phyloP scores from a whole-genome alignment of 768 basidiomycete genomes.

The Lactifluus rugatus region DNA sequence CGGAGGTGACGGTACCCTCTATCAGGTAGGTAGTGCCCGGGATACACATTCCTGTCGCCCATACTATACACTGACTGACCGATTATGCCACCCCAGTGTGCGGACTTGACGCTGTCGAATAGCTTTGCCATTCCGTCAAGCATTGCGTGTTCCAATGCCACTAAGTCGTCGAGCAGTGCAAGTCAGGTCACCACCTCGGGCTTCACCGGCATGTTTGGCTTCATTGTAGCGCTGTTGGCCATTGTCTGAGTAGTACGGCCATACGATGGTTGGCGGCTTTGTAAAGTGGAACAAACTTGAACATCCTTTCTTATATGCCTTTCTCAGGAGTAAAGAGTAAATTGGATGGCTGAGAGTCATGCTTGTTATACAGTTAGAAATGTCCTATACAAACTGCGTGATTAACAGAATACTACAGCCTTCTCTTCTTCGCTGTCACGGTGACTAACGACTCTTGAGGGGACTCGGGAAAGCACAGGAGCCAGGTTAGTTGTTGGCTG shows the following conservation, averaged over 20 bases:
- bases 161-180: constrained; percentile 14
- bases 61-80: neutral
- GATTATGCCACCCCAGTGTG: constrained; percentile 40
- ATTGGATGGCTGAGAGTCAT: neutral
- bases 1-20: constrained; percentile 65
- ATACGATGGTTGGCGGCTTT: neutral
- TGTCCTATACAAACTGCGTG: too few species aligned
- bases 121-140: constrained; percentile 40
- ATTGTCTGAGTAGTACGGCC: neutral
- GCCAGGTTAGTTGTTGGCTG: too few species aligned
- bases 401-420: too few species aligned
- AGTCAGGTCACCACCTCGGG: neutral
- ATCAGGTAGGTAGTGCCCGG: constrained; percentile 45
- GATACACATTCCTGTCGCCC: neutral
- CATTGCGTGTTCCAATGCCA: constrained; percentile 28
- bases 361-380: neutral
- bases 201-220: neutral
- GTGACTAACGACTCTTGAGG: too few species aligned
- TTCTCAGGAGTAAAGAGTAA: neutral
- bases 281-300: neutral
- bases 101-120: constrained; percentile 63
- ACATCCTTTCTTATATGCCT: neutral
- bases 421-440: too few species aligned
- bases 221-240: neutral
- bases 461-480: too few species aligned